Base-by-base conservation (phyloP, 2,329 filamentous ascomycete genomes). In the Neobulgaria alba region DNA sequence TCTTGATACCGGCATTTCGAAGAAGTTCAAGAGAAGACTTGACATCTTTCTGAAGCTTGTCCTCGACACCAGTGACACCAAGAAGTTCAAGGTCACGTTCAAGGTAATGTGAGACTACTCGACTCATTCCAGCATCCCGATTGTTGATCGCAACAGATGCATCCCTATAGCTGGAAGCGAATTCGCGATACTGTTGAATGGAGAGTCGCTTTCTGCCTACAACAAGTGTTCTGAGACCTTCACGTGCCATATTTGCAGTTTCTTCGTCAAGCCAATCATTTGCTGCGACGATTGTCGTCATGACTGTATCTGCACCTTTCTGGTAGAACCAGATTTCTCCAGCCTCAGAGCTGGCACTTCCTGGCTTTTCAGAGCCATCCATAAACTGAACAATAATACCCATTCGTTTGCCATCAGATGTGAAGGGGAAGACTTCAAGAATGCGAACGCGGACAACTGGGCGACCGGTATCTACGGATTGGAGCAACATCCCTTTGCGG, bases 191-290 rank as follows among this genome's bases (percentile, higher is more conserved):
- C 53, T 89, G 83, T 51, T 82, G 74, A 4, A 69, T 54, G 0
- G 87, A 90, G 4, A 98, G 70, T 53, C 79, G 82, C 61, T 92
- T 95, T 34, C 93, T 78, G n/a, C 92, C 93, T 18, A 98, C 84
- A 4, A 98, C 92, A 4, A 98, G 72, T 1, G 92, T 98, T 43
- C 92, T 82, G 36, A 98, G 69, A 29, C 92, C 92, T 68, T 98
- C 93, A 35, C 92, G 80, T 4, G 93, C 93, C 93, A 98, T 98
- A 61, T 98, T 98, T n/a, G 87, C 86, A 0, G 92, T 96, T 62
- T 98, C 92, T 62, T 98, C 92, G 52, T 98, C 92, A 0, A 98
- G 77, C 93, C 92, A 98, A 66, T 98, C 92, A 57, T 96, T 98
- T 14, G 89, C 79, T 5, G 84, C 86, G 26, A 98, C 92, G 50